Evolutionary conservation across 257 asterid species (phyloP), one percentile per base, ranked within the genome.

Genomic region (Nicotiana attenuata): DNA sequence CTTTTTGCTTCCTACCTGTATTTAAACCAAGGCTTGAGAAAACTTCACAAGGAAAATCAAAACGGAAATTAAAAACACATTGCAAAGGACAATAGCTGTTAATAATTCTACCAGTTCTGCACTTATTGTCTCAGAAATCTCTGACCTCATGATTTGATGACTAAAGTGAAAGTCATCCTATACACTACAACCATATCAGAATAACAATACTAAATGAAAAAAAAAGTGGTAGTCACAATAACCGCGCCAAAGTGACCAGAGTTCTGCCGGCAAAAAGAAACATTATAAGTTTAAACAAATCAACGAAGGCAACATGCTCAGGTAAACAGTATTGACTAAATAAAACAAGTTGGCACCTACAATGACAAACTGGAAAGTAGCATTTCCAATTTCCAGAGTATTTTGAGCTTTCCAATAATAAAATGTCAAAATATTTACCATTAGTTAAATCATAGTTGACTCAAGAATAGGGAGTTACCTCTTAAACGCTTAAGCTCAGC

Each of bases 401-500:
- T 16, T 29, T 5, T 29, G 20, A 65, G 41, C 28, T 65, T 16
- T 14, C 73, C 73, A 65, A 28, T 29, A 29, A 14, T 29, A 15
- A 26, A 19, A 65, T 29, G 73, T 65, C 73, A 65, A 29, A 65
- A 7, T 14, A 26, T 26, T 75, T 26, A 66, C 10, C 80, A 15
- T 8, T 75, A 75, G 1, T 14, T 52, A 13, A 52, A 52, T 52
- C 17, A 4, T 13, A 26, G 41, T 75, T 75, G 80, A 24, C 14
- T 75, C 45, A 50, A 75, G 64, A 75, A 50, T 50, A 24, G 16
- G 26, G 80, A 50, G 63, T 75, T 87, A 94, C 99, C 97, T 92
- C 87, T 87, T 85, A 96, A 85, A 86, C 85, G 84, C 86, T 83
- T 91, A 76, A 93, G 85, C 81, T 86, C 90, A 55, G 95, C 94